Conservation (phyloP, 129 eudicot genomes). For the sunflower (Helianthus annuus) region DNA sequence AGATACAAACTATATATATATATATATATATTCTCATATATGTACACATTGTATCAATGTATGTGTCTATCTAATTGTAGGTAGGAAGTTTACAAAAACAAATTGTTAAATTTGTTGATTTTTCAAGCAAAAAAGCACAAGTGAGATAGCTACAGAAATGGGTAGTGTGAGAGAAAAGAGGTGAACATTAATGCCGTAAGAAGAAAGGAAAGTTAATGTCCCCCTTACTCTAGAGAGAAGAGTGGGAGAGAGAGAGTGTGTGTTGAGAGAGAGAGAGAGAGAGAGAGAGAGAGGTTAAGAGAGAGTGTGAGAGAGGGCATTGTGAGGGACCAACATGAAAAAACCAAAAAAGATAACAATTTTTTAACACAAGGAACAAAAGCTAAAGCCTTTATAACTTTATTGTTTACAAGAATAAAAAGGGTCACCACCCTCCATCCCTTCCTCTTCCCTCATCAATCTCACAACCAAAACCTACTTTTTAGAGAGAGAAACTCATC, state of each 20-base stretch:
- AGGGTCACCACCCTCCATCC: slow-evolving; percentile 39
- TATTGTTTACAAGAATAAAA: slow-evolving; percentile 48
- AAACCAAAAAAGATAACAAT: slow-evolving; percentile 49
- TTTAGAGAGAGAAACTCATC: slow-evolving; percentile 26
- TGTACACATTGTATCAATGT: slow-evolving; percentile 7
- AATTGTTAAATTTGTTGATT: slow-evolving; percentile 8
- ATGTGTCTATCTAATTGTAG: slow-evolving; percentile 26
- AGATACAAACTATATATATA: slow-evolving; percentile 19
- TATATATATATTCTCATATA: neutral
- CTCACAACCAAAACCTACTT: slow-evolving; percentile 37
- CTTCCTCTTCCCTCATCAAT: slow-evolving; percentile 32
- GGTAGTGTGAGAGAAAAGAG: slow-evolving; percentile 50
- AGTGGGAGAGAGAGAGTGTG: slow-evolving; percentile 26
- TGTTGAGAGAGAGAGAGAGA: slow-evolving; percentile 23
- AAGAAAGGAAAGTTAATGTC: slow-evolving; percentile 67
- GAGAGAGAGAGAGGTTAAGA: slow-evolving; percentile 3
- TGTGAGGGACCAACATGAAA: slow-evolving; percentile 41
- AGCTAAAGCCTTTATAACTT: slow-evolving; percentile 33
- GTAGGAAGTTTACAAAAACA: slow-evolving; percentile 18
- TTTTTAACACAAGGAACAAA: slow-evolving; percentile 33
- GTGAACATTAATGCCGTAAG: slow-evolving; percentile 71
- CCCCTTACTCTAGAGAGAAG: slow-evolving; percentile 35
- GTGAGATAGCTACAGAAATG: slow-evolving; percentile 45
- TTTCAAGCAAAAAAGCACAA: slow-evolving; percentile 20
- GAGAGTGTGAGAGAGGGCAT: slow-evolving; percentile 13